Percentiles rank a stretch among this genome's conserved stretches.
phyloP scores from a whole-genome alignment of 495 filamentous ascomycete genomes.

The Penicillium canariense region DNA sequence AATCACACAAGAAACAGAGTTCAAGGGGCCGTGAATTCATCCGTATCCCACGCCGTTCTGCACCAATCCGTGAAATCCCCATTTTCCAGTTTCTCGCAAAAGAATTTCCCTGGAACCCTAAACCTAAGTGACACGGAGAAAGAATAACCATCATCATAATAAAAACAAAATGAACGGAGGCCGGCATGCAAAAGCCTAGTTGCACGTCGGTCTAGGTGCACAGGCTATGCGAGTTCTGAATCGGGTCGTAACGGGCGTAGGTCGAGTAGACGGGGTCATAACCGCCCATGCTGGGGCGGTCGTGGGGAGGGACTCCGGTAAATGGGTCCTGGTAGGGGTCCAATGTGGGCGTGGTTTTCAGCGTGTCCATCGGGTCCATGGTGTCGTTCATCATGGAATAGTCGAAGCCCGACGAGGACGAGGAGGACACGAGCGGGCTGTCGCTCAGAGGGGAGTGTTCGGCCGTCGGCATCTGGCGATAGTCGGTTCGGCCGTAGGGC shows the following conservation, averaged over 20 bases:
- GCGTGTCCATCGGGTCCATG: constrained; percentile 43
- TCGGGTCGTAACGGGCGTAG: constrained; percentile 34
- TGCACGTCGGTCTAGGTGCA: constrained; percentile 27
- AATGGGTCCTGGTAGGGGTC: constrained; percentile 40
- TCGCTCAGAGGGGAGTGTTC: constrained; percentile 42
- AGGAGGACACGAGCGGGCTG: constrained; percentile 45
- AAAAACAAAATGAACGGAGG: constrained; percentile 12
- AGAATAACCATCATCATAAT: constrained; percentile 10
- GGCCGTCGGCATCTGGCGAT: constrained; percentile 33
- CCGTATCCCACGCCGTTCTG: constrained; percentile 21
- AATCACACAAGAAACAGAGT: constrained; percentile 17
- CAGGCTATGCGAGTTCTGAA: constrained; percentile 35
- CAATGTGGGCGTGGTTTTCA: constrained; percentile 33
- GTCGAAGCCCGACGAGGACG: constrained; percentile 43
- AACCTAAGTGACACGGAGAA: constrained; percentile 6
- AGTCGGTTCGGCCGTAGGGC: constrained; percentile 36
- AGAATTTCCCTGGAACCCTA: constrained; percentile 3
- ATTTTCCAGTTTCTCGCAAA: constrained; percentile 10
- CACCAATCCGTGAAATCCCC: constrained; percentile 28
- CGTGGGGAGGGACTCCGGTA: constrained; percentile 19
- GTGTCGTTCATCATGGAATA: constrained; percentile 39
- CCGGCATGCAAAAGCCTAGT: constrained; percentile 3
- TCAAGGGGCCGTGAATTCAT: constrained; percentile 13
- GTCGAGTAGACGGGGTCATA: constrained; percentile 40
- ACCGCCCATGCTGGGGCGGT: constrained; percentile 27